Base-by-base conservation (phyloP, 1,284 basidiomycete species). In the Pseudozyma tsukubaensis region DNA sequence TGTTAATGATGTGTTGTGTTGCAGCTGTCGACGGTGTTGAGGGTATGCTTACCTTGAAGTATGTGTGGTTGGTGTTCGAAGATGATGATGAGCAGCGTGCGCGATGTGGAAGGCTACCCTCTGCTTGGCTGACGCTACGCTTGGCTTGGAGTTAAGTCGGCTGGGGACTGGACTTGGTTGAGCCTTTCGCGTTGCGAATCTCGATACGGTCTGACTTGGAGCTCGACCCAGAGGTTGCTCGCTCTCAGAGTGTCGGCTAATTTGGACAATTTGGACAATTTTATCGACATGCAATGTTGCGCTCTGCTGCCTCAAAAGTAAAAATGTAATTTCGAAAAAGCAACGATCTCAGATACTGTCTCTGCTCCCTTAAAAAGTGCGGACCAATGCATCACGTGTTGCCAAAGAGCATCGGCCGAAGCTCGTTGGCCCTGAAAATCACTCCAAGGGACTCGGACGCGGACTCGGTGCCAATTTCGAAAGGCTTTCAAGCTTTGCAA, bases 41-140 rank as follows among this genome's bases (percentile, higher is more conserved):
- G 42, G 61, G 35, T 51, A 64, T 70, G 72, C 62, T 66, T 66
- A 67, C 60, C 67, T 71, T 67, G 68, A 72, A 47, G 64, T 61
- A 66, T 72, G 64, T 64, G 48, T 76, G 63, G 68, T 40, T 68
- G 68, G 64, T 64, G 68, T 63, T 59, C 53, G 39, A 42, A 61
- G 50, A 67, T 43, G 67, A 74, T 24, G 66, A 53, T 52, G 58
- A 59, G 44, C 56, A 48, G 43, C 40, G n/a, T 59, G 21, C 14
- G 35, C 59, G 56, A 56, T 66, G 50, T 52, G 48, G 52, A 59
- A 58, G 50, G 49, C 44, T 36, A 54, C 59, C 37, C 53, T 47
- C 59, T 13, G 36, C 48, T 39, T 19, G 34, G 21, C 19, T 18
- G 12, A 8, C 3, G 11, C 37, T 12, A 4, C 3, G 16, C 16